These are phyloP conservation scores for Aspergillus taichungensis DNA, from an alignment of 495 filamentous ascomycete genomes.

Conservation along the genomic window DNA sequence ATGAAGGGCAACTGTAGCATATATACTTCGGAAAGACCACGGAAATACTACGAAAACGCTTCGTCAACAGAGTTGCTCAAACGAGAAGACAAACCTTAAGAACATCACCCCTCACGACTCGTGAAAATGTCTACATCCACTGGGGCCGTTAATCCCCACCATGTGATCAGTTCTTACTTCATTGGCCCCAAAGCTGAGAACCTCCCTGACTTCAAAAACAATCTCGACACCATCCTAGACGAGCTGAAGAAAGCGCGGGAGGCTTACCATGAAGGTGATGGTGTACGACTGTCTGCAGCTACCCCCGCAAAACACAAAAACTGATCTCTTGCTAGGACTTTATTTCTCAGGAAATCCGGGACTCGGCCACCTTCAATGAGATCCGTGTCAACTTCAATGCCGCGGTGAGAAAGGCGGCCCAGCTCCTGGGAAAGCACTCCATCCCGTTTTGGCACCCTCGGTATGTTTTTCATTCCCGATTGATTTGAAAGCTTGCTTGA, in stretches of 20 bases:
- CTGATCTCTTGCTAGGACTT: conserved; percentile 14
- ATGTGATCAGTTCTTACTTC: conserved; percentile 33
- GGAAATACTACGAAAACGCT: too few relatives aligned
- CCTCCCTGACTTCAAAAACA: conserved; percentile 24
- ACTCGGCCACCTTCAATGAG: conserved; percentile 17
- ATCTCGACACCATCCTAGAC: conserved; percentile 25
- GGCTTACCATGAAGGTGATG: conserved; percentile 22
- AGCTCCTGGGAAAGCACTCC: conserved; percentile 25
- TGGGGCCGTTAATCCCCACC: conserved; percentile 8
- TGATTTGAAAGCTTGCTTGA: too few relatives aligned
- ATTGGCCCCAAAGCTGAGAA: conserved; percentile 36
- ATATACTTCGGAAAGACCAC: too few relatives aligned
- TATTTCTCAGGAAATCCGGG: conserved; percentile 20
- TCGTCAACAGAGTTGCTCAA: too few relatives aligned
- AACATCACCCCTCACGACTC: too few relatives aligned
- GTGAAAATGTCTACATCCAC: too few relatives aligned
- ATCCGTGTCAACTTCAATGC: conserved; percentile 16
- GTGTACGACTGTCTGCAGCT: conserved; percentile 3
- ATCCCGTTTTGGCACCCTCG: conserved; percentile 39
- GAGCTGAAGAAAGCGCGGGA: conserved; percentile 21
- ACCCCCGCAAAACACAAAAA: not conserved
- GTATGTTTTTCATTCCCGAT: conserved; percentile 11
- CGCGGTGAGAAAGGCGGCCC: conserved; percentile 13
- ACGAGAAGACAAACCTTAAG: too few relatives aligned
- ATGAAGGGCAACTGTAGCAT: too few relatives aligned